Evolutionary conservation across 2,329 filamentous ascomycete species (phyloP).

Genomic region (Aspergillus melleus): DNA sequence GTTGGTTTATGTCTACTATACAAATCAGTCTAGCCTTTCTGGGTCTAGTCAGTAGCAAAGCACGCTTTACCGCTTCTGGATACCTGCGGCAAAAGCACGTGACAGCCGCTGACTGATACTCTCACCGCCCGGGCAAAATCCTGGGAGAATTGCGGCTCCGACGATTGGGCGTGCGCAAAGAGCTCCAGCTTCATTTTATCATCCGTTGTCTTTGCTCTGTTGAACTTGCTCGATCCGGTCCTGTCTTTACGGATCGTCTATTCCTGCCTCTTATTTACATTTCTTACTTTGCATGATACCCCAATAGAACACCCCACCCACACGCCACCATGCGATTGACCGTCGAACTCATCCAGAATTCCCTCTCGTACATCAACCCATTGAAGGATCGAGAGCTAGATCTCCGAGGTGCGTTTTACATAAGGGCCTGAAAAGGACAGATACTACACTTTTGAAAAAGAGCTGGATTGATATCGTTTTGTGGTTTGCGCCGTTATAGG

Average conservation of each 20-base stretch:
- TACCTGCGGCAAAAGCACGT: background rate
- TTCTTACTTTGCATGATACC: conserved; percentile 17
- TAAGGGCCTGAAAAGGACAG: conserved; percentile 76
- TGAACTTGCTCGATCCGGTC: background rate
- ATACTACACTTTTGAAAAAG: conserved; percentile 76
- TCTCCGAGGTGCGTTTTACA: conserved; percentile 83
- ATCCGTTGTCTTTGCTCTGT: background rate
- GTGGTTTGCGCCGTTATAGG: conserved; percentile 63
- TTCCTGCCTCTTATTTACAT: background rate
- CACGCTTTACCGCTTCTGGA: background rate
- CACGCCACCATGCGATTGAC: conserved; percentile 79
- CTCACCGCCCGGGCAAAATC: conserved; percentile 22
- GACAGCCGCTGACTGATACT: conserved; percentile 1
- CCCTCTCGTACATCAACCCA: conserved; percentile 97
- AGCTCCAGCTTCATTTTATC: conserved; percentile 10
- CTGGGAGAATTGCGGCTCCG: conserved; percentile 5
- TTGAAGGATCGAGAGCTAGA: conserved; percentile 98
- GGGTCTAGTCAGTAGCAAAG: background rate
- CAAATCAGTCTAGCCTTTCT: too few relatives aligned
- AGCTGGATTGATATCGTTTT: conserved; percentile 81
- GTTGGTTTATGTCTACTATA: too few relatives aligned
- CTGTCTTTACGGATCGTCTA: background rate
- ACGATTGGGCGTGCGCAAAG: conserved; percentile 12
- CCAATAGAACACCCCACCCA: conserved; percentile 13
- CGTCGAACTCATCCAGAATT: conserved; percentile 88